phyloP scores from a whole-genome alignment of 1,284 basidiomycete species.

The Heterobasidion occidentale region DNA sequence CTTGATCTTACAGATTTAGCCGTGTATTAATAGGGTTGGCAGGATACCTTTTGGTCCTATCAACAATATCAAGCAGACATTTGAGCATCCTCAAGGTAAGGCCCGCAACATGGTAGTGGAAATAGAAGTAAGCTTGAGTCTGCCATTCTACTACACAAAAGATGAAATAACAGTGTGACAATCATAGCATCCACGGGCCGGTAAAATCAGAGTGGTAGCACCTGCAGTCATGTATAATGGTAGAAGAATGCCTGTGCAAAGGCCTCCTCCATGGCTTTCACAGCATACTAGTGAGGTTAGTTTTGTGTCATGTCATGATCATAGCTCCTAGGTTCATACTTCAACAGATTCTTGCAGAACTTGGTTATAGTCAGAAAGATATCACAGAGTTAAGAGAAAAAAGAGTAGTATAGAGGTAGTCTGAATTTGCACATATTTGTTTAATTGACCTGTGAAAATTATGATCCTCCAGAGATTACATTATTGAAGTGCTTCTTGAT shows the following conservation, averaged over 20 bases:
- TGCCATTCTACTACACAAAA: background rate
- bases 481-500: too few relatives aligned
- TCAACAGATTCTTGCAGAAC: too few relatives aligned
- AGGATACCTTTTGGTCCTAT: conserved; percentile 90
- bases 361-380: too few relatives aligned
- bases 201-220: conserved; percentile 79
- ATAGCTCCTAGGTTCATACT: too few relatives aligned
- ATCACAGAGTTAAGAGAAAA: too few relatives aligned
- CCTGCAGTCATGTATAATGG: conserved; percentile 89
- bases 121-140: conserved; percentile 40
- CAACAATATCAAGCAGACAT: conserved; percentile 87
- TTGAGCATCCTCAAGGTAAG: conserved; percentile 83
- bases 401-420: too few relatives aligned
- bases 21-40: background rate
- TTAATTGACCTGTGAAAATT: too few relatives aligned
- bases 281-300: conserved; percentile 74
- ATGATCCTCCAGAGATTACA: too few relatives aligned
- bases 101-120: conserved; percentile 56
- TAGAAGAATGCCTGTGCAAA: conserved; percentile 63
- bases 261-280: conserved; percentile 79
- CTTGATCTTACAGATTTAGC: background rate
- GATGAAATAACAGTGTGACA: background rate
- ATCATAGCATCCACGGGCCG: conserved; percentile 35
- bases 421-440: too few relatives aligned
- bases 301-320: too few relatives aligned